A percentile compares a stretch with the other conserved stretches of the same genome.
Conservation (phyloP, 208 protist species). For the Wallacemonas collosoma region DNA sequence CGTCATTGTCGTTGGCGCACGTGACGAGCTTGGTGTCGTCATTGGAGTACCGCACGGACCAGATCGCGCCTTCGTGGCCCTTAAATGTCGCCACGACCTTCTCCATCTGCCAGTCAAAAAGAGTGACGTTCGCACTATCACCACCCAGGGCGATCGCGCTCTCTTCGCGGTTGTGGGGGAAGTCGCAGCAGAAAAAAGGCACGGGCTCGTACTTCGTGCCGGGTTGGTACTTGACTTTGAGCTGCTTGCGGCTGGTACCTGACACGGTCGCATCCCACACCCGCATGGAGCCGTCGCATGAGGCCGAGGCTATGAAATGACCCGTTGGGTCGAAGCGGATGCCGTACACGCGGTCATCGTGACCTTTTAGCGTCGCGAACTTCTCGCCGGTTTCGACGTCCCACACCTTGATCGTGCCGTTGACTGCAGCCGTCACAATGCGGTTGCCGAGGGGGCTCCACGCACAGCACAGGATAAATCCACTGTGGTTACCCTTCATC, state of each 20-base stretch:
- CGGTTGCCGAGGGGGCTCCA: slow-evolving; percentile 17
- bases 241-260: neutral
- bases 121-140: slow-evolving; percentile 9
- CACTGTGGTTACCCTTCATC: slow-evolving; percentile 18
- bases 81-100: slow-evolving; percentile 4
- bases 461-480: slow-evolving; percentile 15
- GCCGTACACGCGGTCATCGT: slow-evolving; percentile 47
- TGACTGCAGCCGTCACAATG: slow-evolving; percentile 10
- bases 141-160: slow-evolving; percentile 12
- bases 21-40: slow-evolving; percentile 17
- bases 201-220: slow-evolving; percentile 13
- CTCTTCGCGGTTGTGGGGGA: slow-evolving; percentile 2
- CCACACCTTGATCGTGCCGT: slow-evolving; percentile 18
- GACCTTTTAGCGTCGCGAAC: slow-evolving; percentile 29
- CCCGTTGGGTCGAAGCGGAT: slow-evolving; percentile 37
- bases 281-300: slow-evolving; percentile 18
- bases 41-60: slow-evolving; percentile 5
- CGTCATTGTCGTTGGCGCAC: slow-evolving; percentile 18
- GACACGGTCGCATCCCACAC: slow-evolving; percentile 17
- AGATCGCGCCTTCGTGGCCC: slow-evolving; percentile 21
- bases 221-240: slow-evolving; percentile 18
- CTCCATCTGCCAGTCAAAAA: slow-evolving; percentile 22
- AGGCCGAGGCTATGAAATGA: slow-evolving; percentile 23
- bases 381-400: slow-evolving; percentile 8
- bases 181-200: slow-evolving; percentile 19